A percentile compares a stretch with the other conserved stretches of the same genome.
Evolutionary conservation across 176 grass and related monocot species (phyloP).

Genomic region (Aegilops bicornis): DNA sequence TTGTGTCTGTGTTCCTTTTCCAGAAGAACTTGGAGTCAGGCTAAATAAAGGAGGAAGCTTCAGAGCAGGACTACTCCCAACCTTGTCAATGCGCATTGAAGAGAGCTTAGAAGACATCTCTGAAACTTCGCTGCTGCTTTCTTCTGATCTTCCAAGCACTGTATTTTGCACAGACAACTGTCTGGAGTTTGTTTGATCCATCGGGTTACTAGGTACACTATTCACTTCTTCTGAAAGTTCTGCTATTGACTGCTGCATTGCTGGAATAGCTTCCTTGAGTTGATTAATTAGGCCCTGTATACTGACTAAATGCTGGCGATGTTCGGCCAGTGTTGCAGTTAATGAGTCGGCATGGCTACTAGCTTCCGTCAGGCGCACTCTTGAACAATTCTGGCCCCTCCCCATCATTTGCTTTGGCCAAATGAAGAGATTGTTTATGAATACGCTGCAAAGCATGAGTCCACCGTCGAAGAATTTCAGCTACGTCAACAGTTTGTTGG

Average conservation of each 20-base stretch:
- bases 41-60: constrained; percentile 94
- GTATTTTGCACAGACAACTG: constrained; percentile 34
- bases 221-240: constrained; percentile 92
- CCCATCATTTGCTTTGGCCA: constrained; percentile 96
- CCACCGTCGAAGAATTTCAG: constrained; percentile 98
- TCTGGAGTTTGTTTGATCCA: constrained; percentile 57
- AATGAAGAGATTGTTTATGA: constrained; percentile 97
- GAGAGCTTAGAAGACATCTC: constrained; percentile 71
- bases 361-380: constrained; percentile 57
- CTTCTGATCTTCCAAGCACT: constrained; percentile 49
- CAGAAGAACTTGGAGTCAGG: constrained; percentile 75
- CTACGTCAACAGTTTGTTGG: constrained; percentile 85
- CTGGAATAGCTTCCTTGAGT: constrained; percentile 94
- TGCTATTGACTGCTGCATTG: constrained; percentile 88
- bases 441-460: constrained; percentile 99
- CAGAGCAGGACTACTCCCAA: constrained; percentile 54
- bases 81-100: constrained; percentile 66
- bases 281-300: constrained; percentile 99
- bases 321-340: constrained; percentile 83
- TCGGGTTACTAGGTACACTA: constrained; percentile 48
- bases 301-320: constrained; percentile 95
- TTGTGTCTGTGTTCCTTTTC: constrained; percentile 59
- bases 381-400: constrained; percentile 94
- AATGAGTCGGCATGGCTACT: constrained; percentile 90
- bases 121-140: constrained; percentile 56